These are phyloP conservation scores for Talaromyces sp. DNA, from an alignment of 2,329 filamentous ascomycete genomes.

Conservation along the genomic window DNA sequence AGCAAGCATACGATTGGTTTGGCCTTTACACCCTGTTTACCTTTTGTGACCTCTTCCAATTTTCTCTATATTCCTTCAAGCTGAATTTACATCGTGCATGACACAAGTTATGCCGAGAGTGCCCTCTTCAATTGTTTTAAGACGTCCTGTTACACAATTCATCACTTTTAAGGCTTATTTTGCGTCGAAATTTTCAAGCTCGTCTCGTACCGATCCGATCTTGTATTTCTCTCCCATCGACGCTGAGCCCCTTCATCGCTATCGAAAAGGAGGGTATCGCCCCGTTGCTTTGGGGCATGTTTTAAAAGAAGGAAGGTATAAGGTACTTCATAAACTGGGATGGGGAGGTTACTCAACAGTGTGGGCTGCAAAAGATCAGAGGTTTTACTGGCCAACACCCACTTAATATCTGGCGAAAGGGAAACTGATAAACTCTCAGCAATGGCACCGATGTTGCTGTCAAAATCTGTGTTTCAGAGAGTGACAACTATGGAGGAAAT, in stretches of 20 bases:
- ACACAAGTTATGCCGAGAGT: neutral
- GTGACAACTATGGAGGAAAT: no score
- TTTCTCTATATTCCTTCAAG: neutral
- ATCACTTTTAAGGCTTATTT: neutral
- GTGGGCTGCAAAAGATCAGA: no score
- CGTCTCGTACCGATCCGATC: neutral
- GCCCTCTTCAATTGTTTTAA: neutral
- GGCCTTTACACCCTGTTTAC: neutral
- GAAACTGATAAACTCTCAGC: no score
- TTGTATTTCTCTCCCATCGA: neutral
- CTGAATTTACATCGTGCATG: neutral
- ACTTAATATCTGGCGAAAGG: no score
- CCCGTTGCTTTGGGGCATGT: constrained; percentile 25
- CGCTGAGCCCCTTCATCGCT: neutral
- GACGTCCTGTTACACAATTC: neutral
- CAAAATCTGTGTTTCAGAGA: no score
- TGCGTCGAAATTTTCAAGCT: neutral
- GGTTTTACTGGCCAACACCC: no score
- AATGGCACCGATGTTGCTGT: no score
- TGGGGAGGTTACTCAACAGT: no score
- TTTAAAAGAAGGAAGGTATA: no score
- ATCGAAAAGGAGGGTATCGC: constrained; percentile 15
- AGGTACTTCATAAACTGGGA: no score
- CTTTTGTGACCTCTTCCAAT: neutral
- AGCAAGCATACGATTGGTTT: neutral